Evolutionary conservation across 306 rosid species (phyloP).

Genomic region (Trichosanthes cucumerina): DNA sequence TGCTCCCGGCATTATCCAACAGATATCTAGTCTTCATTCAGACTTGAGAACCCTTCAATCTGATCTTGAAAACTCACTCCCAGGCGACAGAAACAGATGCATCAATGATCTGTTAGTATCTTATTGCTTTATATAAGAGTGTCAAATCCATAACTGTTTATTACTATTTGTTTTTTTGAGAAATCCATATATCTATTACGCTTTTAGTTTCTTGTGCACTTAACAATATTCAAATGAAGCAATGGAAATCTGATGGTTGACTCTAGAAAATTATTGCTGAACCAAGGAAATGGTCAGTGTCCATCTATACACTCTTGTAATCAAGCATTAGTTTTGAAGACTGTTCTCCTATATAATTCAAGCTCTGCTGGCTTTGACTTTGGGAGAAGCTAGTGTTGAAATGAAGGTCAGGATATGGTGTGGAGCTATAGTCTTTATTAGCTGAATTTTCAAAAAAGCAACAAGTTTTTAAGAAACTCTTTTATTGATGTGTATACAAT

Average conservation of each 20-base stretch:
- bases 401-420: not conserved
- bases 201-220: not conserved
- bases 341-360: not conserved
- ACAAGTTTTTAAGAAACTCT: not conserved
- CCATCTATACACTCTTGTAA: not conserved
- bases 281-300: not conserved
- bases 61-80: conserved; percentile 89
- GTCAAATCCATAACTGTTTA: not conserved
- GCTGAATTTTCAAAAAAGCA: not conserved
- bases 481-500: not conserved
- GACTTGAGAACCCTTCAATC: conserved; percentile 76
- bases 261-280: not conserved
- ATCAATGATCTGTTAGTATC: conserved; percentile 81
- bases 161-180: too few species aligned
- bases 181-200: not conserved
- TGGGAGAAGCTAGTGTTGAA: not conserved
- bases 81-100: conserved; percentile 91
- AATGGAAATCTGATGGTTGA: not conserved
- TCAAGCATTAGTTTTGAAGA: not conserved
- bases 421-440: not conserved
- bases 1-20: conserved; percentile 96
- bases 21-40: conserved; percentile 78
- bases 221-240: not conserved
- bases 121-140: not conserved
- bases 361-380: not conserved